Conservation (phyloP, 805 yeast genomes). For the Kodamaea restingae region DNA sequence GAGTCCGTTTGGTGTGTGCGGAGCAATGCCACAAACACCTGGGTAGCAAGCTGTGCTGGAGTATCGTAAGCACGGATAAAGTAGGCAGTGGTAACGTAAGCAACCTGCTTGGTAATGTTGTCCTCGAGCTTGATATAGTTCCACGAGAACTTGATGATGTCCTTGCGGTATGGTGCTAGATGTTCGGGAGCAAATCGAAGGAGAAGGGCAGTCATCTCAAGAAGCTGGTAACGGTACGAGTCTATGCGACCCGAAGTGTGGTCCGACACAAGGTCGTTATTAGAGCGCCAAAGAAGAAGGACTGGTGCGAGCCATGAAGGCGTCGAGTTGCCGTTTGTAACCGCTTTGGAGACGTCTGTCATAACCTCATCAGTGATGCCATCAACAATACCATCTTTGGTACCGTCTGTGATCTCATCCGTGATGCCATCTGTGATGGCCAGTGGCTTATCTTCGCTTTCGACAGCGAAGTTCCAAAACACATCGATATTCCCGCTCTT, state of each 20-base stretch:
- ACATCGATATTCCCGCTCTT: slow-evolving; percentile 43
- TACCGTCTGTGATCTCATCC: too few relatives aligned
- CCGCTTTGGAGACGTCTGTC: not conserved
- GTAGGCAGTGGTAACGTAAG: slow-evolving; percentile 81
- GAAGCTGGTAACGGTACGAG: slow-evolving; percentile 65
- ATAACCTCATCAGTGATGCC: not conserved
- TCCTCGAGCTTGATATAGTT: slow-evolving; percentile 87
- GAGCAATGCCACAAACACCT: slow-evolving; percentile 84
- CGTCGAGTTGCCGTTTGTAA: too few relatives aligned
- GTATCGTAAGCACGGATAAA: slow-evolving; percentile 87
- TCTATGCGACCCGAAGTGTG: slow-evolving; percentile 69
- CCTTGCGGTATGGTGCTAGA: slow-evolving; percentile 64
- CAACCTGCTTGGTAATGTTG: slow-evolving; percentile 82
- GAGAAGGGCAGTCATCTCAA: slow-evolving; percentile 76
- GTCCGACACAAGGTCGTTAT: slow-evolving; percentile 47
- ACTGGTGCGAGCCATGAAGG: slow-evolving; percentile 65
- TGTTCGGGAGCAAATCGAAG: slow-evolving; percentile 62
- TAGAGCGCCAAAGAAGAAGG: slow-evolving; percentile 68
- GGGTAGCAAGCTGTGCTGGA: slow-evolving; percentile 82
- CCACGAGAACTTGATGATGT: slow-evolving; percentile 93
- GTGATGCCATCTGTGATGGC: too few relatives aligned
- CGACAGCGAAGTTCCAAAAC: slow-evolving; percentile 33
- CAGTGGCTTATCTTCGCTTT: too few relatives aligned
- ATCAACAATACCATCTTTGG: slow-evolving; percentile 10
- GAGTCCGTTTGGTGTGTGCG: slow-evolving; percentile 85